Evolutionary conservation across 1,139 yeast species (phyloP), one percentile per base, ranked within the genome.

Genomic region (Pichia sp.): DNA sequence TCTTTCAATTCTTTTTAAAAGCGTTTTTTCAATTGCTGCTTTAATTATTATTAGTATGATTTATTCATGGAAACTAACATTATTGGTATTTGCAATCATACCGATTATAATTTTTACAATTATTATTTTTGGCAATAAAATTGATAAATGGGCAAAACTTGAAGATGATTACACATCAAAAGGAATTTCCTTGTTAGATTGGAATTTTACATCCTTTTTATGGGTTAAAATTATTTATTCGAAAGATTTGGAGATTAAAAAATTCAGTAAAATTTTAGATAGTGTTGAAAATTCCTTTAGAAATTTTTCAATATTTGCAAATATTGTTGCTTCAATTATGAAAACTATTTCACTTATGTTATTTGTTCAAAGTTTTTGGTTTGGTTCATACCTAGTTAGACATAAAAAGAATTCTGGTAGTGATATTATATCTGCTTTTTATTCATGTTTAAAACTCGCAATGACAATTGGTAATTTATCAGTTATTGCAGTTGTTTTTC

Each of bases 311-410:
- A 63, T 78, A 19, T 77, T 74, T 10, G 70, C 80, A 16, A 73
- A 84, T 14, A 66, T 80, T 0, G 91, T 89, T 62, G 69, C 78
- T 29, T 84, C 87, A 0, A 51, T 78, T 0, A 67, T 85, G 51
- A 79, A 84, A 59, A 70, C 79, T 19, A 59, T 90, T 9, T 74
- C 84, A 0, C 71, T 88, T 41, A 64, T 82, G 62, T 84, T 89
- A 82, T 90, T 91, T 72, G 87, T 90, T 2, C 96, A 89, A 66
- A 96, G 95, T 0, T 87, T 91, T 61, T 90, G 95, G 87, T 91
- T 83, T 68, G 99, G 98, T 3, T 78, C 84, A 41, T 71, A 74
- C 48, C 76, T 87, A 73, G 83, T 89, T 5, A 68, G 70, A 44
- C 65, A 69, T 5, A 80, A 80, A 0, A 73, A 75, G 19, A 64